Conservation (phyloP, 441 rosid genomes). For the Gossypium lobatum region DNA sequence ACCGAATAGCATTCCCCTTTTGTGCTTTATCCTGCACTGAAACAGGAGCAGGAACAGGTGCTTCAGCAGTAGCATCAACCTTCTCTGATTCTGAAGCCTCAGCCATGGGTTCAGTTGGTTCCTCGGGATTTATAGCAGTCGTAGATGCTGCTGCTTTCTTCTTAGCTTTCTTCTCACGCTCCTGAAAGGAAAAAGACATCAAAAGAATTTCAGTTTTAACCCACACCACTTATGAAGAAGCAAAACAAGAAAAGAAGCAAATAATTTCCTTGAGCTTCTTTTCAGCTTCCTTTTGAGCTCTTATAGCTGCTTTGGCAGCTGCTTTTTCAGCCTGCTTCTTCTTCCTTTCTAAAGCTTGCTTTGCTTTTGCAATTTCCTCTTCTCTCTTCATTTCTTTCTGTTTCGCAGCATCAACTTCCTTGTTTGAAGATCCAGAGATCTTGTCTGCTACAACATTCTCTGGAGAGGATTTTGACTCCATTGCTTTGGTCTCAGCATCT, state of each 20-base stretch:
- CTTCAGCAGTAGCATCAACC: conserved; percentile 35
- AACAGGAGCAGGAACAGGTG: conserved; percentile 22
- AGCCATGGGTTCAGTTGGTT: conserved; percentile 27
- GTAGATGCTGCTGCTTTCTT: conserved; percentile 54
- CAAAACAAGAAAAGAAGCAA: not conserved
- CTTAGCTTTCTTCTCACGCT: conserved; percentile 74
- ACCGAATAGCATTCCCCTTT: conserved; percentile 42
- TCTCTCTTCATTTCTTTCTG: conserved; percentile 78
- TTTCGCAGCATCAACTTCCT: conserved; percentile 49
- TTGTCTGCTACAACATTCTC: conserved; percentile 35
- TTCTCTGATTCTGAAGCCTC: conserved; percentile 45
- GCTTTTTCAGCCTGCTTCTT: conserved; percentile 85
- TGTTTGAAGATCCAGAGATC: conserved; percentile 25
- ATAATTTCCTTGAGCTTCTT: conserved; percentile 76
- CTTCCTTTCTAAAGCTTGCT: conserved; percentile 89
- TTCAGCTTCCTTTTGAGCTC: conserved; percentile 87
- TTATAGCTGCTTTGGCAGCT: conserved; percentile 71
- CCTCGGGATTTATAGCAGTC: conserved; percentile 31
- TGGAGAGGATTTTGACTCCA: conserved; percentile 27
- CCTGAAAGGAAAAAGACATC: conserved; percentile 40
- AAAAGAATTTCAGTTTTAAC: not conserved
- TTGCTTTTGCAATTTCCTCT: conserved; percentile 74
- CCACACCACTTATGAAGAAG: not conserved
- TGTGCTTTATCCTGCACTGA: conserved; percentile 34
- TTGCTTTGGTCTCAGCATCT: conserved; percentile 28